Evolutionary conservation across 164 flowering plant genomes (phyloP), one percentile per base, ranked within the genome.

Genomic region (Stephania cephalantha): DNA sequence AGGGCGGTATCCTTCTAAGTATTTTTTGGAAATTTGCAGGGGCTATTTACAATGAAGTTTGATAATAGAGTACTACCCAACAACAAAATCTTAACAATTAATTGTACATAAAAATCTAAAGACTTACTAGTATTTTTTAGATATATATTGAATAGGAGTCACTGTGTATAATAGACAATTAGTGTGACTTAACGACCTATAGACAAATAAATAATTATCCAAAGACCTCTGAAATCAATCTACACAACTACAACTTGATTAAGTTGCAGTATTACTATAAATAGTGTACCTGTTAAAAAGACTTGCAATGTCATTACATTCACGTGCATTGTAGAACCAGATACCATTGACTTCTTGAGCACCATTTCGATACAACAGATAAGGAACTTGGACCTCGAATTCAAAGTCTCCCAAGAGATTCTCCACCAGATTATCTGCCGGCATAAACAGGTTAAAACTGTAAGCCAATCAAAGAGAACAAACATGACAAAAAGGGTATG

Each of bases 251-350:
- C 18, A 42, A 50, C 58, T 20, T 71, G 29, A 5, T 25, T 10
- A 20, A 46, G 45, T 22, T 68, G 58, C 18, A 46, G 44, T 13
- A 63, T 50, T 31, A 74, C 5, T 50, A 66, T 30, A 22, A 67
- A 61, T 22, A 61, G 35, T 4, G 11, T 84, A 91, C 99, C 99
- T 90, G 80, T 65, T 87, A 72, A 95, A 90, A 72, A 95, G 92
- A 77, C 83, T 90, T 69, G 91, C 96, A 81, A 90, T 90, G 29
- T 91, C 98, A 77, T 93, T 94, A 79, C 98, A 90, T 78, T 93
- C 99, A 50, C 86, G 88, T n/a, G 93, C 42, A 85, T 91, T 90
- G 82, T 93, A 95, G 79, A 95, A 95, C 99, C 99, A 95, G 67
- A 95, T 89, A 18, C 97, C 98, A 86, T 88, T 95, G 63, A 95